Conservation (phyloP, 345 rosid genomes). For the Aurinia saxatilis region DNA sequence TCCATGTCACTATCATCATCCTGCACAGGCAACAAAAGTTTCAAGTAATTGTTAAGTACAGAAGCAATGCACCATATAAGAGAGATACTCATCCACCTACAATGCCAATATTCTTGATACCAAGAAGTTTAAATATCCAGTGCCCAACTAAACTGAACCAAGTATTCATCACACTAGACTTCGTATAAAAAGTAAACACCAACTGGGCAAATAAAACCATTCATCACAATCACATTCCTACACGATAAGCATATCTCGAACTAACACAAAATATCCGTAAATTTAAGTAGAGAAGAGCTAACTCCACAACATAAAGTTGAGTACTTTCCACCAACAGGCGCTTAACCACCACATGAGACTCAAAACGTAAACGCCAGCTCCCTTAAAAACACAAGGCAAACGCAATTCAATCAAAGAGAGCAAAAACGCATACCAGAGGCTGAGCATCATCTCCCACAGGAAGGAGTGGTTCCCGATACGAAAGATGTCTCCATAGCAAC, state of each 20-base stretch:
- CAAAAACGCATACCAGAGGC: constrained; percentile 44
- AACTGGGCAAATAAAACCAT: too few relatives aligned
- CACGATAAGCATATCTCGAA: too few relatives aligned
- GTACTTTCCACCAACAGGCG: not conserved
- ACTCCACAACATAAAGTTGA: not conserved
- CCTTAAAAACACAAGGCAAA: too few relatives aligned
- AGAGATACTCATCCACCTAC: not conserved
- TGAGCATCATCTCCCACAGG: constrained; percentile 49
- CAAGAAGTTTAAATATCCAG: too few relatives aligned
- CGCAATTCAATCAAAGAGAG: not conserved
- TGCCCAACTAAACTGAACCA: not conserved
- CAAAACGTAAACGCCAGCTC: too few relatives aligned
- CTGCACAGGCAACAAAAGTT: constrained; percentile 30
- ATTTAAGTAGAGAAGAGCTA: not conserved
- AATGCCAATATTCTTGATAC: too few relatives aligned
- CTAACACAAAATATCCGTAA: too few relatives aligned
- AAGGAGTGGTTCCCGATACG: constrained; percentile 46
- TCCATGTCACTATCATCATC: constrained; percentile 75
- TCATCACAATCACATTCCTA: too few relatives aligned
- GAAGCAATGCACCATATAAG: constrained; percentile 9
- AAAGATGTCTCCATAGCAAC: constrained; percentile 90
- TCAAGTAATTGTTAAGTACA: not conserved
- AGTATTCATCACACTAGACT: not conserved
- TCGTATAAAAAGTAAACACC: too few relatives aligned
- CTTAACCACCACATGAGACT: too few relatives aligned